A percentile compares a stretch with the other conserved stretches of the same genome.
Evolutionary conservation across 2,329 filamentous ascomycete species (phyloP).

Genomic region (Pseudopyricularia cyperi): DNA sequence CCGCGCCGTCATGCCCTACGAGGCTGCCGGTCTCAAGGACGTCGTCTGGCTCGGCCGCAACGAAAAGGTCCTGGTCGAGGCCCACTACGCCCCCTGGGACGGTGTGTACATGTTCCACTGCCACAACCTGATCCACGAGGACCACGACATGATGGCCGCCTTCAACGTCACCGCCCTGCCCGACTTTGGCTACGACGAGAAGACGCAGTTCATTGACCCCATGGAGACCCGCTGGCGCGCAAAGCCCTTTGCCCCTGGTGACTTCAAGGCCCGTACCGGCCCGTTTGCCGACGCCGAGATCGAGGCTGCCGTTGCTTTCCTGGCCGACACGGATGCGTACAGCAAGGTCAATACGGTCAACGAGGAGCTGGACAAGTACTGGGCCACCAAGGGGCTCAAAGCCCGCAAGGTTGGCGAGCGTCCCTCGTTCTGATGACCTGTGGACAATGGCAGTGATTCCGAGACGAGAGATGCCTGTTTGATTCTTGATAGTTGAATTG

Average conservation of each 20-base stretch:
- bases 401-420: background rate
- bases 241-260: constrained; percentile 10
- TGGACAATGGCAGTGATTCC: too few relatives aligned
- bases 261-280: constrained; percentile 11
- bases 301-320: constrained; percentile 9
- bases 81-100: constrained; percentile 37
- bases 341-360: constrained; percentile 8
- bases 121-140: constrained; percentile 31
- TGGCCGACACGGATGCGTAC: constrained; percentile 15
- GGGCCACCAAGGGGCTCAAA: constrained; percentile 8
- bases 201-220: constrained; percentile 19
- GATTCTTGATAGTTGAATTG: too few relatives aligned
- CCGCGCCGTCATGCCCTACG: constrained; percentile 33
- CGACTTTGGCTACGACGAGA: constrained; percentile 24
- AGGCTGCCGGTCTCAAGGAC: constrained; percentile 41
- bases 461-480: too few relatives aligned
- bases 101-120: constrained; percentile 38
- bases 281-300: constrained; percentile 12
- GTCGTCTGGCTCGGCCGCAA: constrained; percentile 39
- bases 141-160: constrained; percentile 31
- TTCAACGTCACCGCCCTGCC: constrained; percentile 26
- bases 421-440: too few relatives aligned
- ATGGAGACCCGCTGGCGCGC: constrained; percentile 22
- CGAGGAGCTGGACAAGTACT: constrained; percentile 14
- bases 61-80: constrained; percentile 36